Evolutionary conservation across 1,139 yeast genomes (phyloP), one percentile per base, ranked within the genome.

Genomic region (Kodamaea alishanica): DNA sequence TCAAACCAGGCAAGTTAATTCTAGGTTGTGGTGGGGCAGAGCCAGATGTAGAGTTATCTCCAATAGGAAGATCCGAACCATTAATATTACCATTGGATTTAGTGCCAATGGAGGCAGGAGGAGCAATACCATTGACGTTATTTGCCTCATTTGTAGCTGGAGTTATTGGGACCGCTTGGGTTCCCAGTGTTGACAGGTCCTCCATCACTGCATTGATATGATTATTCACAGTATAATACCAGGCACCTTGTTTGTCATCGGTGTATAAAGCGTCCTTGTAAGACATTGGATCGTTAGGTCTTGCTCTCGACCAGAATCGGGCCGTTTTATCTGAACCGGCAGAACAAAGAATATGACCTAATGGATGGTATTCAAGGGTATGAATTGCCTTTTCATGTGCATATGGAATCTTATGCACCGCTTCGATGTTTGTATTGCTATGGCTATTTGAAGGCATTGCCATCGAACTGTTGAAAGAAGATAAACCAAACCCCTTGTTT

Each of bases 311-410:
- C 98, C 98, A 92, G 63, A 92, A 87, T 45, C 97, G 67, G n/a
- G 95, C 88, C 8, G 94, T 81, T 56, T 94, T 78, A 61, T 92
- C 98, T 43, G 94, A 89, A 24, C 97, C 92, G 0, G 97, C 97
- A 10, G 96, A 81, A 44, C 95, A 84, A 34, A 92, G 70, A 39
- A 90, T 69, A 61, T 92, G 97, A 2, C 98, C 98, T 53, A 87
- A 70, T 3, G 97, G 97, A 62, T 90, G 97, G 56, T 89, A 92
- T 49, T 90, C 94, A 45, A 92, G 63, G 2, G 95, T 79, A 64
- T 92, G 89, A 37, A 92, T 81, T 4, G 96, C 94, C 64, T 86
- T 85, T 55, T 90, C 97, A 58, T 92, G 98, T 0, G 97, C 98
- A 61, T 77, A 83, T 2, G 96, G 96, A 32, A 92, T 84, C 26